A percentile compares a stretch with the other conserved stretches of the same genome.
Evolutionary conservation across 2,329 filamentous ascomycete species (phyloP).

Genomic region (Teratosphaeria nubilosa): DNA sequence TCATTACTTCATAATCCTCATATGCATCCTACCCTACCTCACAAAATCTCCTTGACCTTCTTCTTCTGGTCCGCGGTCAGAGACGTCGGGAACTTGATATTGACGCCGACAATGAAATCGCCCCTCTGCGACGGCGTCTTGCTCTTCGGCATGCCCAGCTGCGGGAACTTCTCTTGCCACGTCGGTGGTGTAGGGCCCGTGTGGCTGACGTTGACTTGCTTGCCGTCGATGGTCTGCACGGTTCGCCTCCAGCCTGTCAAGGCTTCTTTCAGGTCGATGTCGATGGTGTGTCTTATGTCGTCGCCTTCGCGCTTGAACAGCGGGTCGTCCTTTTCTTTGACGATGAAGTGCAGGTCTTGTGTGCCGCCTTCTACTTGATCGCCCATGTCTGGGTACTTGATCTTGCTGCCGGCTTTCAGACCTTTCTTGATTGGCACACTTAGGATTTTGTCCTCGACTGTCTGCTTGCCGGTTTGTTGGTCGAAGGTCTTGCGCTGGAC

Average conservation of each 20-base stretch:
- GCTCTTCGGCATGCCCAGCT: slow-evolving; percentile 85
- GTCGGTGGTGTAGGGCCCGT: slow-evolving; percentile 77
- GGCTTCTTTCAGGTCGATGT: slow-evolving; percentile 83
- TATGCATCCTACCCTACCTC: slow-evolving; percentile 8
- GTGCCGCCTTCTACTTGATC: slow-evolving; percentile 94
- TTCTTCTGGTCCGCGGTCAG: slow-evolving; percentile 72
- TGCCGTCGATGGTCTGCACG: slow-evolving; percentile 88
- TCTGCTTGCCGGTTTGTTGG: slow-evolving; percentile 65
- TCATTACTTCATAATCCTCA: not conserved
- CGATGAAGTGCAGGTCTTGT: slow-evolving; percentile 89
- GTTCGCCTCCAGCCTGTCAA: slow-evolving; percentile 87
- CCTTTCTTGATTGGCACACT: slow-evolving; percentile 94
- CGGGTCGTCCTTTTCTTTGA: slow-evolving; percentile 87
- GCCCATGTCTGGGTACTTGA: slow-evolving; percentile 95
- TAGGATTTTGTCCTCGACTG: slow-evolving; percentile 76
- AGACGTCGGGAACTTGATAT: slow-evolving; percentile 79
- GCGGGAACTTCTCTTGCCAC: slow-evolving; percentile 69
- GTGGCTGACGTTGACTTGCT: slow-evolving; percentile 69
- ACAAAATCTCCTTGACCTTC: slow-evolving; percentile 68
- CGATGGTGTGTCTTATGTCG: slow-evolving; percentile 68
- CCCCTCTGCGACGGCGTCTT: slow-evolving; percentile 80
- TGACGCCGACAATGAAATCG: slow-evolving; percentile 80
- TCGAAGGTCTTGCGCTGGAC: slow-evolving; percentile 96
- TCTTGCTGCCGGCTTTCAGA: slow-evolving; percentile 93
- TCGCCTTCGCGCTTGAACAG: slow-evolving; percentile 81